Conservation (phyloP, 164 flowering plant species). For the Santalum album region DNA sequence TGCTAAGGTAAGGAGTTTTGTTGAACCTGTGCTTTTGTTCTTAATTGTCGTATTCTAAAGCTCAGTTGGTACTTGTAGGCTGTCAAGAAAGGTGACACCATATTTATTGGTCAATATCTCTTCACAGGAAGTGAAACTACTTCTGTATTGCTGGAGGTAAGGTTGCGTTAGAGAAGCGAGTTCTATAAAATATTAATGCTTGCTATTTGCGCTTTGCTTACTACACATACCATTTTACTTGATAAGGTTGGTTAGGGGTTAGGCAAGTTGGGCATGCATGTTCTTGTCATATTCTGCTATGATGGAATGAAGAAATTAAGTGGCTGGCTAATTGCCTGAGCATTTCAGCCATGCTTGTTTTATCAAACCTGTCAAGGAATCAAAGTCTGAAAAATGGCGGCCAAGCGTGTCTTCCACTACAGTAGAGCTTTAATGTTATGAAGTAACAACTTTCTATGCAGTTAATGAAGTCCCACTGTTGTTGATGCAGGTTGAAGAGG, state of each 20-base stretch:
- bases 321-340: background rate
- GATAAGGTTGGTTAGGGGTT: background rate
- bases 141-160: slow-evolving; percentile 69
- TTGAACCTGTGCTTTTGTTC: no score
- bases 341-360: background rate
- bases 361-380: background rate
- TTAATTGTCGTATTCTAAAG: background rate
- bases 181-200: background rate
- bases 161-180: background rate
- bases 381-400: no score
- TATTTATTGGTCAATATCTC: slow-evolving; percentile 68
- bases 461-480: background rate
- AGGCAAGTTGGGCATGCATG: background rate
- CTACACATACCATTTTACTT: background rate
- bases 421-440: background rate
- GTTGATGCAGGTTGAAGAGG: slow-evolving; percentile 37
- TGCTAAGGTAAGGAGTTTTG: no score
- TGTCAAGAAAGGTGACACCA: slow-evolving; percentile 70
- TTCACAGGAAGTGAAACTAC: slow-evolving; percentile 69
- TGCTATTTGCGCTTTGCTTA: background rate
- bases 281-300: background rate
- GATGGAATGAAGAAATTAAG: background rate
- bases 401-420: no score
- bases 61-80: slow-evolving; percentile 32
- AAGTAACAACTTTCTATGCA: background rate